A percentile compares a stretch with the other conserved stretches of the same genome.
phyloP scores from a whole-genome alignment of 2,329 filamentous ascomycete species.

The Thielaviopsis populi region DNA sequence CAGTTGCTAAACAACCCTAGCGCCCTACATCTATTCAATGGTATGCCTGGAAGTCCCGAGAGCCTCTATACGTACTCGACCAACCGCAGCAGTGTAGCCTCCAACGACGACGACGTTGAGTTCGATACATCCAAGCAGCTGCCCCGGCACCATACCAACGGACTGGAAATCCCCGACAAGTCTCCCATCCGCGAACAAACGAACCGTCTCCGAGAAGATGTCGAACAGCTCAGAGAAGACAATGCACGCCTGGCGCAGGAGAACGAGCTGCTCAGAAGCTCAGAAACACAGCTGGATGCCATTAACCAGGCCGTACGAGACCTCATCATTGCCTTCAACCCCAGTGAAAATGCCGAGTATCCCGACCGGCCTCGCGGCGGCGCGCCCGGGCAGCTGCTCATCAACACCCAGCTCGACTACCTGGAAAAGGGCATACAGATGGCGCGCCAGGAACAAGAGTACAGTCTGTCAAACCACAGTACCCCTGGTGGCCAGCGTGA shows the following conservation, averaged over 20 bases:
- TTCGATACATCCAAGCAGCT: slow-evolving; percentile 46
- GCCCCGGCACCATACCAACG: slow-evolving; percentile 27
- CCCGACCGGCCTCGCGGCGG: slow-evolving; percentile 19
- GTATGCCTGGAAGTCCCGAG: slow-evolving; percentile 59
- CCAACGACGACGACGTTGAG: slow-evolving; percentile 53
- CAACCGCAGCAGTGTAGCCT: slow-evolving; percentile 40
- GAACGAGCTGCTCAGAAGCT: slow-evolving; percentile 40
- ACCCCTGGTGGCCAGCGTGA: neutral
- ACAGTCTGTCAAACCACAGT: slow-evolving; percentile 19
- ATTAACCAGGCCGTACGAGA: slow-evolving; percentile 53
- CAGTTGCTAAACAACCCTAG: slow-evolving; percentile 25
- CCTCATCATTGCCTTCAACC: slow-evolving; percentile 49
- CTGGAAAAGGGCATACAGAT: slow-evolving; percentile 49
- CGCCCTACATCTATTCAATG: slow-evolving; percentile 29
- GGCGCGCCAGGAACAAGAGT: slow-evolving; percentile 43
- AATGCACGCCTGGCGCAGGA: slow-evolving; percentile 29
- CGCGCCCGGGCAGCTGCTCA: slow-evolving; percentile 30
- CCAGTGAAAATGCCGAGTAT: slow-evolving; percentile 35
- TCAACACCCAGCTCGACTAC: slow-evolving; percentile 51
- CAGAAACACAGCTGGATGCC: slow-evolving; percentile 50
- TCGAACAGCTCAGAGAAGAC: slow-evolving; percentile 32
- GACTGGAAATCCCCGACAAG: slow-evolving; percentile 44
- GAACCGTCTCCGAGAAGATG: slow-evolving; percentile 34
- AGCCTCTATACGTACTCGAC: slow-evolving; percentile 58
- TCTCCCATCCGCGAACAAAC: slow-evolving; percentile 41